Base-by-base conservation (phyloP, 2,329 filamentous ascomycete genomes). In the Domatiomyces catenatus region DNA sequence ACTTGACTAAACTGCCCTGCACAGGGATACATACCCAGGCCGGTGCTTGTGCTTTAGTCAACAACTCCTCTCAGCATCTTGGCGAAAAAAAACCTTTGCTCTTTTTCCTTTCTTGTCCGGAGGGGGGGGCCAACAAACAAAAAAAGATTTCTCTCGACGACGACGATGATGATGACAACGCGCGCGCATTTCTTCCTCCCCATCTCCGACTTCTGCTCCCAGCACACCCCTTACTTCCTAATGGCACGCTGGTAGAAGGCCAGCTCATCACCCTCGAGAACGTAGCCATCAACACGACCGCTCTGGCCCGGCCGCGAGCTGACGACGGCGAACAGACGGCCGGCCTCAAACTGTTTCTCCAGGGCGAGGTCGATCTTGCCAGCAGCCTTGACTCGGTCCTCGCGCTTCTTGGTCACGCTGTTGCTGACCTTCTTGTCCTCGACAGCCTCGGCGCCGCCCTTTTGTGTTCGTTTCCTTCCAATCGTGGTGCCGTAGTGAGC, bases 231-330 rank as follows among this genome's bases (percentile, higher is more conserved):
- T 47, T 95, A 96, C 81, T 94, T 96, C 83, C 92, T 86, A 74
- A 96, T 87, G 76, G 89, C 89, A 77, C 86, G 86, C 84, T 94
- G 89, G 87, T 98, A 98, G 86, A 98, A 98, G 73, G 89, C 88
- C 68, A 98, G 81, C 83, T 98, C 92, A 74, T 98, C 92, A 67
- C 92, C 92, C 83, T 98, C 92, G 62, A 98, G 80, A 72, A 98
- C 83, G 79, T 98, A 98, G 62, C 92, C 92, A 71, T 98, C 92
- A 66, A 80, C 81, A 75, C 92, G 88, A 67, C 92, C 92, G 71
- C 86, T 92, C 84, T 98, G 92, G 66, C 92, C 92, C 62, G 92
- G 92, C 67, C 92, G 81, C 71, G 84, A 92, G 64, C 90, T 80
- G 66, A 98, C 76, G 63, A 95, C 85, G 66, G 92, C 92, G 75